Evolutionary conservation across 2,329 filamentous ascomycete species (phyloP).

Genomic region (Aspergillus tubingensis): DNA sequence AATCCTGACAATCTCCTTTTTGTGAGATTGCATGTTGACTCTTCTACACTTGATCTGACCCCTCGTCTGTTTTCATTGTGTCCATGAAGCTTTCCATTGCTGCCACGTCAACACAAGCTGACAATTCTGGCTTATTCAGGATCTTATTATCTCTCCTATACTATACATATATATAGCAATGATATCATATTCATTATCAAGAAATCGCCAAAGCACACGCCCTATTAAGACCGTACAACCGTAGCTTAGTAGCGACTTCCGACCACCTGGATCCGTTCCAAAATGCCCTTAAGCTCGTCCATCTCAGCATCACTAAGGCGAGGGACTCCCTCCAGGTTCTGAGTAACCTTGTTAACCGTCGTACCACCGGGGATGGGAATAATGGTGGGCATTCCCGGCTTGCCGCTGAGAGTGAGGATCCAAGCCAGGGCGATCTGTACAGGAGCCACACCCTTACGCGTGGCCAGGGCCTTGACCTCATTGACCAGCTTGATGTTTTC

Average conservation of each 20-base stretch:
- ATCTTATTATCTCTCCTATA: neutral
- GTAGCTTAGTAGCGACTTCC: slow-evolving; percentile 29
- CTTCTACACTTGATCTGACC: slow-evolving; percentile 52
- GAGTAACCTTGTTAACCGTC: slow-evolving; percentile 38
- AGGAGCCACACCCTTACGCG: slow-evolving; percentile 46
- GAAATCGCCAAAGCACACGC: no score
- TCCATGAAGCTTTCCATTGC: slow-evolving; percentile 19
- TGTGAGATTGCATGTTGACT: slow-evolving; percentile 49
- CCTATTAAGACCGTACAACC: neutral
- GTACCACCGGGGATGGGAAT: slow-evolving; percentile 42
- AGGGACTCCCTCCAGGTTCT: slow-evolving; percentile 36
- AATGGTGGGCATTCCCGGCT: slow-evolving; percentile 47
- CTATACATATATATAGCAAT: neutral
- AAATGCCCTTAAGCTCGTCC: slow-evolving; percentile 54
- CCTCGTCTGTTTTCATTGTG: slow-evolving; percentile 6
- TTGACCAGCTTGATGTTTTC: slow-evolving; percentile 54
- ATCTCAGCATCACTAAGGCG: slow-evolving; percentile 41
- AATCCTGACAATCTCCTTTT: slow-evolving; percentile 46
- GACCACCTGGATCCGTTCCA: slow-evolving; percentile 48
- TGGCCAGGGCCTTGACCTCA: slow-evolving; percentile 48
- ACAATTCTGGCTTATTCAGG: neutral
- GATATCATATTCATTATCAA: neutral
- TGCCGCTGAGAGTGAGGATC: slow-evolving; percentile 47
- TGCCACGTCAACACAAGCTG: neutral
- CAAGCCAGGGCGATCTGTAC: slow-evolving; percentile 54